These are phyloP conservation scores for Ilyonectria mors-panacis DNA, from an alignment of 2,329 filamentous ascomycete genomes.

Conservation along the genomic window DNA sequence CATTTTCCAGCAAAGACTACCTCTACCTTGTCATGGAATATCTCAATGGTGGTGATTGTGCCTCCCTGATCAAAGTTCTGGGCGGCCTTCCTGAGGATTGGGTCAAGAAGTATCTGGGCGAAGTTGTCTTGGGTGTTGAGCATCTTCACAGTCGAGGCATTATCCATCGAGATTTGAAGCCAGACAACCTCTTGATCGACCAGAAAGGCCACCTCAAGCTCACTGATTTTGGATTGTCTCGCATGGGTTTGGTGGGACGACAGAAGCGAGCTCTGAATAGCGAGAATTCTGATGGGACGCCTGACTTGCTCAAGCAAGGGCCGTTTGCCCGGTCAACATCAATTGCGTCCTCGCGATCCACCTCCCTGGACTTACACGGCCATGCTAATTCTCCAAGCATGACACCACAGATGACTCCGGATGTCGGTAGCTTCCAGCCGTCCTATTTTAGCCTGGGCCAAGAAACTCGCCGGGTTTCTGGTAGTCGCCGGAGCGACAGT, in stretches of 20 bases:
- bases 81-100: slow-evolving; percentile 95
- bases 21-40: slow-evolving; percentile 99
- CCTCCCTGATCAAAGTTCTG: slow-evolving; percentile 94
- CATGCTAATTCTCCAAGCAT: slow-evolving; percentile 81
- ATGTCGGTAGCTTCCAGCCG: slow-evolving; percentile 78
- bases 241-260: slow-evolving; percentile 96
- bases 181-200: slow-evolving; percentile 97
- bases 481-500: slow-evolving; percentile 89
- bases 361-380: slow-evolving; percentile 90
- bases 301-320: slow-evolving; percentile 92
- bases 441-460: slow-evolving; percentile 89
- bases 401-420: slow-evolving; percentile 89
- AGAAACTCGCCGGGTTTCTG: slow-evolving; percentile 79
- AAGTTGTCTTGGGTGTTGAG: slow-evolving; percentile 96
- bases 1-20: slow-evolving; percentile 99
- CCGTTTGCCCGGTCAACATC: slow-evolving; percentile 91
- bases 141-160: slow-evolving; percentile 95
- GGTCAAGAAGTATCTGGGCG: slow-evolving; percentile 97
- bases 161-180: slow-evolving; percentile 96
- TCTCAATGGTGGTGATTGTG: slow-evolving; percentile 96
- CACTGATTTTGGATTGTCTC: slow-evolving; percentile 96
- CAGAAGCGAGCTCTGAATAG: slow-evolving; percentile 93
- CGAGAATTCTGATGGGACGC: slow-evolving; percentile 83
- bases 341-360: slow-evolving; percentile 89
- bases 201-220: slow-evolving; percentile 96